phyloP scores from a whole-genome alignment of 78 protist genomes.

The Diacronema lutheri region DNA sequence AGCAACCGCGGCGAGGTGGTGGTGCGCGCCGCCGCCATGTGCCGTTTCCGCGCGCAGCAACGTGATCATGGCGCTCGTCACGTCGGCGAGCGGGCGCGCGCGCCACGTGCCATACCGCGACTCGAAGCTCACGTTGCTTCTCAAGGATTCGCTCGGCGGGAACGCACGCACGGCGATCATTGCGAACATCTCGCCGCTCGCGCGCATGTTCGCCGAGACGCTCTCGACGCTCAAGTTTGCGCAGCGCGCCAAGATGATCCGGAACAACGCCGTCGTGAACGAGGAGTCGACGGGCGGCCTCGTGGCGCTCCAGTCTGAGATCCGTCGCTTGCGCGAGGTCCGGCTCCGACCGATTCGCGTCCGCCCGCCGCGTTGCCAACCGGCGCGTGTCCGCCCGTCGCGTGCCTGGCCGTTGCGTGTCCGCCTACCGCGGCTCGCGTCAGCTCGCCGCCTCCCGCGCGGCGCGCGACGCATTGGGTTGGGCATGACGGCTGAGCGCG shows the following conservation, averaged over 20 bases:
- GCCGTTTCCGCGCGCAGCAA: too few relatives aligned
- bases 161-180: constrained; percentile 43
- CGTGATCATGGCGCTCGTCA: too few relatives aligned
- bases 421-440: too few relatives aligned
- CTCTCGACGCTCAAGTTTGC: constrained; percentile 56
- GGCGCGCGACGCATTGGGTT: too few relatives aligned
- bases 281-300: constrained; percentile 27
- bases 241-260: constrained; percentile 44
- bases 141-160: not conserved
- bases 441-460: too few relatives aligned
- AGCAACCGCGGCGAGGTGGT: too few relatives aligned
- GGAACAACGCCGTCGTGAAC: not conserved
- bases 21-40: too few relatives aligned
- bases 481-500: too few relatives aligned
- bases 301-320: not conserved
- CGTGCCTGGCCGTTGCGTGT: too few relatives aligned
- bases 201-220: constrained; percentile 24
- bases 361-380: too few relatives aligned
- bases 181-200: constrained; percentile 50
- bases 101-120: constrained; percentile 59
- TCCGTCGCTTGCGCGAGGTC: not conserved
- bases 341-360: too few relatives aligned
- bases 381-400: too few relatives aligned
- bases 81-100: constrained; percentile 1
- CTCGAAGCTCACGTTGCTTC: constrained; percentile 49